Evolutionary conservation across 108 stramenopile genomes (phyloP), one percentile per base, ranked within the genome.

Genomic region (Nitzschia sp.): DNA sequence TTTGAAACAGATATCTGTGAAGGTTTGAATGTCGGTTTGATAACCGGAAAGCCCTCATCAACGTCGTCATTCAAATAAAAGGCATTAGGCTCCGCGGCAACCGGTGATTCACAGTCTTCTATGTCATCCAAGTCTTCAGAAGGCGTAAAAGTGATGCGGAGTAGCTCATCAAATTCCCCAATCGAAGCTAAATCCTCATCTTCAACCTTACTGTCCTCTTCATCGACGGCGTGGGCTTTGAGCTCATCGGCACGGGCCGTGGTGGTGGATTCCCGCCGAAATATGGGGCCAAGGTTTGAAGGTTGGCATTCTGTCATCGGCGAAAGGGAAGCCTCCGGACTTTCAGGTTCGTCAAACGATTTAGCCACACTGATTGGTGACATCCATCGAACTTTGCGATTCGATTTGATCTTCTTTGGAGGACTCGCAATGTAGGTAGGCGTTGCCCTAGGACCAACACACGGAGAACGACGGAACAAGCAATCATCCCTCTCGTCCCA

Each of bases 101-200:
- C n/a, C 21, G 49, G 49, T n/a, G 49, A 51, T 5, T 51, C 49
- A 23, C 49, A 51, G 5, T 23, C 19, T 19, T 19, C 4, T 5
- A 21, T 4, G 21, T 51, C 49, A 5, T 51, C 49, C 21, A 23
- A 5, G 21, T 51, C 49, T 21, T 51, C 49, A 17, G 49, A 51
- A 21, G 49, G 49, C 17, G 49, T 51, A 19, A 51, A 51, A 17
- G 49, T 51, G 49, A 51, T 51, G n/a, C 49, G 21, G 4, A 51
- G 13, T 23, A 51, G 21, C 21, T 51, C 49, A 4, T 42, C 38
- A 9, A 42, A 9, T 42, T 51, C 49, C 18, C 21, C 49, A 51
- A n/a, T 51, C n/a, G 49, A 23, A 19, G 49, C 49, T n/a, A 19
- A 4, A 8, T 19, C 13, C 21, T 8, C 49, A 21, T 21, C 21